Base-by-base conservation (phyloP, 345 rosid species). In the Citrus reticulata region DNA sequence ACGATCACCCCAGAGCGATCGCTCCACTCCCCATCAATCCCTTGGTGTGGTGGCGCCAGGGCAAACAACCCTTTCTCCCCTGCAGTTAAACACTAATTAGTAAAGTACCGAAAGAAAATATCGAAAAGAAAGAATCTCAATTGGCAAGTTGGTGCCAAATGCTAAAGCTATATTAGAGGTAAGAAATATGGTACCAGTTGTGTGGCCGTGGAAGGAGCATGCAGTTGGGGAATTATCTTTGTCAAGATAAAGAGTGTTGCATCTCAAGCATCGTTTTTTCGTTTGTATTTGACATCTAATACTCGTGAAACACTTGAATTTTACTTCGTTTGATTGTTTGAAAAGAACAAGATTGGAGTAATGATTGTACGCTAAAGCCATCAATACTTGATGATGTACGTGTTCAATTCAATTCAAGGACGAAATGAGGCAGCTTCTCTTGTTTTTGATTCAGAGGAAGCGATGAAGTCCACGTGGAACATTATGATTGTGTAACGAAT, bases 1-100 rank as follows among this genome's bases (percentile, higher is more conserved):
- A 87, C 94, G 3, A 87, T 87, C 16, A 89, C 89, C n/a, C 91
- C 92, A 6, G 90, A 89, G 2, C 78, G 49, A 73, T 91, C 90
- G 6, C 72, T 86, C 94, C 92, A 88, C 78, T 85, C 92, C 2
- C 91, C 91, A 63, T 89, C 94, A 27, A 91, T 84, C 75, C 94
- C 92, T 59, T 89, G 92, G 79, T 91, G 92, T 11, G 91, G 92
- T 7, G 91, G 92, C 65, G 92, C 89, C 76, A 86, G 72, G 14
- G 92, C 78, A 78, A 85, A 83, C 69, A 91, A 25, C 9, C 92
- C 92, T 79, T 80, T 91, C 67, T 89, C 89, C 46, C 94, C 90
- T 91, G 68, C 77, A 57, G 54, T 16, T 17, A 32, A 17, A 4
- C 22, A 17, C 7, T 13, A 30, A 13, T 3, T 3, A 46, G 4